A percentile compares a stretch with the other conserved stretches of the same genome.
These are phyloP conservation scores for Rhizomucor pusillus DNA, from an alignment of 371 early-diverging fungal species.

Conservation along the genomic window DNA sequence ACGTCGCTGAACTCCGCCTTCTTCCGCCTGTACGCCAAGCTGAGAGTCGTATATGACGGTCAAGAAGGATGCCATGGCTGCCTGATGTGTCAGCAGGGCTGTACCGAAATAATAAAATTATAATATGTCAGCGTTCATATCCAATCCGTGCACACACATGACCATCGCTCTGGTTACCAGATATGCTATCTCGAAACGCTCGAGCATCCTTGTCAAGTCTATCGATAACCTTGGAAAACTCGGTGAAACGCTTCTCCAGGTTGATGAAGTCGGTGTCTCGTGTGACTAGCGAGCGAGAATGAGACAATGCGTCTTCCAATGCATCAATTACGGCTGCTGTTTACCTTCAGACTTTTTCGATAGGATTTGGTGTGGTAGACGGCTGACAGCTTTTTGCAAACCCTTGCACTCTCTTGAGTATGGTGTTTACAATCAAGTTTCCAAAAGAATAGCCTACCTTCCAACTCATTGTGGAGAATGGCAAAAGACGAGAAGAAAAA, in stretches of 20 bases:
- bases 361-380: conserved; percentile 36
- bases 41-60: conserved; percentile 56
- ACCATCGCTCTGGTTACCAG: conserved; percentile 34
- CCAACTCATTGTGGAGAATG: conserved; percentile 24
- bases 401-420: conserved; percentile 8
- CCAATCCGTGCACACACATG: not conserved
- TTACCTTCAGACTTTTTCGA: conserved; percentile 49
- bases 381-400: conserved; percentile 23
- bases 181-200: conserved; percentile 74
- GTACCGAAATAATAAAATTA: not conserved
- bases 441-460: conserved; percentile 9
- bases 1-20: conserved; percentile 39
- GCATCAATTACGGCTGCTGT: not conserved
- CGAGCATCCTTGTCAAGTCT: conserved; percentile 64
- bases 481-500: conserved; percentile 7
- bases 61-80: conserved; percentile 62
- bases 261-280: conserved; percentile 67
- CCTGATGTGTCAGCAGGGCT: conserved; percentile 71
- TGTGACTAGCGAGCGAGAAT: conserved; percentile 43
- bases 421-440: not conserved
- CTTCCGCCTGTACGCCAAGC: conserved; percentile 21
- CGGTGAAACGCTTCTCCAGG: conserved; percentile 61
- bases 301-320: not conserved
- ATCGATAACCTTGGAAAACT: conserved; percentile 53
- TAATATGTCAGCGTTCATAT: conserved; percentile 2